Percentiles rank a stretch among this genome's conserved stretches.
These are phyloP conservation scores for Filobasidium floriforme DNA, from an alignment of 768 basidiomycete genomes.

Conservation along the genomic window DNA sequence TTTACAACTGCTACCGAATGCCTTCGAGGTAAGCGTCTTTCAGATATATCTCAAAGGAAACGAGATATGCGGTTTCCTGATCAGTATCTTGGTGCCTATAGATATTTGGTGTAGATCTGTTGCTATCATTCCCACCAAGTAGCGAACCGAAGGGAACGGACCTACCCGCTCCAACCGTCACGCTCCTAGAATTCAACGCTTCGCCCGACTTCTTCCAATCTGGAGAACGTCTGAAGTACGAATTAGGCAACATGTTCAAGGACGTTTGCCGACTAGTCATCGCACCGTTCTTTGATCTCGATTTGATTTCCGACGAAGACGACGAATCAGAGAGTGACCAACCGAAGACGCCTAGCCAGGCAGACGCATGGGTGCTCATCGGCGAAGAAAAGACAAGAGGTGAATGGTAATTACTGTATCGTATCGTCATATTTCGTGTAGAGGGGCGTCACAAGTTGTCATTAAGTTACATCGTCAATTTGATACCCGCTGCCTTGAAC, in stretches of 20 bases:
- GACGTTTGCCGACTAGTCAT: slow-evolving; percentile 63
- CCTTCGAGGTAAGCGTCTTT: slow-evolving; percentile 60
- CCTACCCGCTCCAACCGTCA: slow-evolving; percentile 47
- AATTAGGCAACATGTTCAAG: slow-evolving; percentile 71
- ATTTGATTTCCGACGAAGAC: slow-evolving; percentile 23
- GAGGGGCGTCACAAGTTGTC: not conserved
- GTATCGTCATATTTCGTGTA: not conserved
- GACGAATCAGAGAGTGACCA: slow-evolving; percentile 16
- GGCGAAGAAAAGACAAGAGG: slow-evolving; percentile 18
- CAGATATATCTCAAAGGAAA: too few relatives aligned
- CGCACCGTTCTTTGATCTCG: slow-evolving; percentile 52
- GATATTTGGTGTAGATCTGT: slow-evolving; percentile 87
- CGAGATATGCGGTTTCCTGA: not conserved
- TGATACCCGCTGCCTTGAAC: slow-evolving; percentile 24
- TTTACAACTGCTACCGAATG: slow-evolving; percentile 70
- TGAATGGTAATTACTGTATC: slow-evolving; percentile 4
- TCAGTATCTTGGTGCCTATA: slow-evolving; percentile 13
- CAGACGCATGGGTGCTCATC: slow-evolving; percentile 12
- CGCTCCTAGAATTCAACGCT: slow-evolving; percentile 83
- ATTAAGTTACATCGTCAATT: slow-evolving; percentile 5
- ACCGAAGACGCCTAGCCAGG: not conserved
- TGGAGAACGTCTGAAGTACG: slow-evolving; percentile 69
- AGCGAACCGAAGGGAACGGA: slow-evolving; percentile 10
- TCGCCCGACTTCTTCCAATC: slow-evolving; percentile 94
- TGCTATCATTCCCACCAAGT: slow-evolving; percentile 54